Percentiles rank a stretch among this genome's conserved stretches.
Conservation (phyloP, 208 protist genomes). For the Acanthamoeba lenticulata region DNA sequence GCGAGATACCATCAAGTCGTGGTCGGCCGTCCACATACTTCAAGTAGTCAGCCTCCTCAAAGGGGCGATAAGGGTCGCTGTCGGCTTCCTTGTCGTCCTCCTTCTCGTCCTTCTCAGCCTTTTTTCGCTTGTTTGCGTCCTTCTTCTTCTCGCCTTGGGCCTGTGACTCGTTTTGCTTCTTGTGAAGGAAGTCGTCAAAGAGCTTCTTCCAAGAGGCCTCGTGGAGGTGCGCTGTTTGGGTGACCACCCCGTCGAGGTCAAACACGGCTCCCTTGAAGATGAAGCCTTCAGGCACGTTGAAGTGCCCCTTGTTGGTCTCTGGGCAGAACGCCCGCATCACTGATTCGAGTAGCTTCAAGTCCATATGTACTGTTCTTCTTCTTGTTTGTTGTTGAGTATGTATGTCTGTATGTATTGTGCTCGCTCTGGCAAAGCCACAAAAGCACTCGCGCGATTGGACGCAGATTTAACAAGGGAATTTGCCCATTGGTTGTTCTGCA, state of each 20-base stretch:
- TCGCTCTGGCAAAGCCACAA: background rate
- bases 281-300: constrained; percentile 10
- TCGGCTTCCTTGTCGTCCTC: background rate
- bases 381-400: no score
- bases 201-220: constrained; percentile 44
- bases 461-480: background rate
- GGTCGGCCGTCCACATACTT: constrained; percentile 61
- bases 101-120: background rate
- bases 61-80: background rate
- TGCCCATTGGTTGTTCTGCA: background rate
- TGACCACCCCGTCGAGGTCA: constrained; percentile 68
- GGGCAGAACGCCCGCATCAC: constrained; percentile 34
- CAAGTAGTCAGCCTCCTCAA: constrained; percentile 22
- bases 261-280: constrained; percentile 57
- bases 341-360: constrained; percentile 12
- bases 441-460: background rate
- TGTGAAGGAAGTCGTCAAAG: constrained; percentile 59
- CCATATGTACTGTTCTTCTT: background rate
- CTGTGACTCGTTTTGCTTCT: constrained; percentile 43
- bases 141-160: no score
- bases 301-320: background rate
- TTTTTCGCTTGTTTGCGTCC: no score
- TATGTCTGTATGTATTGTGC: no score
- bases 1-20: background rate
- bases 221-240: constrained; percentile 33